Conservation (phyloP, 352 stramenopile genomes). For the Nothophytophthora sp. region DNA sequence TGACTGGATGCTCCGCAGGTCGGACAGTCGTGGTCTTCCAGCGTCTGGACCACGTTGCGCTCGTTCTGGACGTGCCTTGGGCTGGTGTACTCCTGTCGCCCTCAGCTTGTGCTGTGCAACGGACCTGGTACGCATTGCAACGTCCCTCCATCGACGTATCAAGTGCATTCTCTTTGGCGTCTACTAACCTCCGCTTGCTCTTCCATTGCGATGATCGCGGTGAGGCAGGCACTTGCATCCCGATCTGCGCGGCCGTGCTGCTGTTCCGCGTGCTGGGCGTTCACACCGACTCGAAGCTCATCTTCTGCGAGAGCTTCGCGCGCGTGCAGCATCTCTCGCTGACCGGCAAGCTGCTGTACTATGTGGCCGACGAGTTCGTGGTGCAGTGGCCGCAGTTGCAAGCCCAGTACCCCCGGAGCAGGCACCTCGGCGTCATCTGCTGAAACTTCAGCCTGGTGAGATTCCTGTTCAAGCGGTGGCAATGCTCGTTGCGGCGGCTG, state of each 20-base stretch:
- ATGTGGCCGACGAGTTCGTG: conserved; percentile 93
- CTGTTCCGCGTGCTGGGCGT: conserved; percentile 84
- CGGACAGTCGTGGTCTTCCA: conserved; percentile 92
- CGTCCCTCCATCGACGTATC: too few species aligned
- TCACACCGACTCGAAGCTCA: conserved; percentile 65
- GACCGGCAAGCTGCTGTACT: conserved; percentile 93
- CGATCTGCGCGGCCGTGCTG: conserved; percentile 87
- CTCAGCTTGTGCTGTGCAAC: conserved; percentile 93
- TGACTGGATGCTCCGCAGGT: conserved; percentile 62
- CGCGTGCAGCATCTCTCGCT: conserved; percentile 93
- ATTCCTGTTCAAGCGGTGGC: not conserved
- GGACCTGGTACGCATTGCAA: conserved; percentile 78
- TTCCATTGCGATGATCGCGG: too few species aligned
- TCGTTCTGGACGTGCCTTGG: conserved; percentile 78
- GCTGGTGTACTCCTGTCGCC: conserved; percentile 71
- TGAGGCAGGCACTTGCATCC: conserved; percentile 94
- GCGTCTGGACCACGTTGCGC: conserved; percentile 85
- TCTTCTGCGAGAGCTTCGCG: conserved; percentile 96
- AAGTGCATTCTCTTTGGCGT: too few species aligned
- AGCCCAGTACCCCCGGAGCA: conserved; percentile 74
- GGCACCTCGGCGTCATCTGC: conserved; percentile 89
- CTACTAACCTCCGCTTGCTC: too few species aligned
- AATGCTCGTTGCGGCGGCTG: too few species aligned
- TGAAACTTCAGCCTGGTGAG: conserved; percentile 25
- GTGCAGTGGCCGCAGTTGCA: conserved; percentile 94